Base-by-base conservation (phyloP, 768 basidiomycete genomes). In the Favolaschia claudopus region DNA sequence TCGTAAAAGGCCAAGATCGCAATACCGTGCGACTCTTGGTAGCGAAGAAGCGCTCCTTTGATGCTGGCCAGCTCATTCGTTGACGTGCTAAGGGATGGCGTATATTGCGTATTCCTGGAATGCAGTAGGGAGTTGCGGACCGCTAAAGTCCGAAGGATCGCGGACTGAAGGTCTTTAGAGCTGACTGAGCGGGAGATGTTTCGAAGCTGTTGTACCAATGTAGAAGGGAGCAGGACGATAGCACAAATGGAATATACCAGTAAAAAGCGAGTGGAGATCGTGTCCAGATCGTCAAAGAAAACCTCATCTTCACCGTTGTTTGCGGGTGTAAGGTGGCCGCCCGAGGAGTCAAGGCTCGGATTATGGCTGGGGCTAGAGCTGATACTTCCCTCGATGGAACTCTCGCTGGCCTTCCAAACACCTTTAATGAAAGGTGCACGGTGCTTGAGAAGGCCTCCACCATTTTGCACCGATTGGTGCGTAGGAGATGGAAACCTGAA, bases 1-100 rank as follows among this genome's bases (percentile, higher is more conserved):
- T 91, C 87, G 70, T 81, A 84, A 62, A 89, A 89, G 7, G 86
- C 82, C 19, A 88, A 59, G 58, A 89, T 76, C 40, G 89, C 73
- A 38, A 83, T 72, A 7, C 87, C 87, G 33, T 83, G 76, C 10
- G 77, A 76, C 45, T 77, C 74, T 45, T 82, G 82, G 60, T 79
- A 80, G 31, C 81, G 80, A 32, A 80, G 78, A 62, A 83, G 84
- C 46, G 89, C 79, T 9, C 85, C 85, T 67, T 87, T 85, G 55
- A 89, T 79, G 17, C 49, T 59, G 29, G 37, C 33, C 40, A 36
- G 20, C 48, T 47, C 43, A 29, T 43, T 31, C 13, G 48, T 7
- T 13, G 52, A 48, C 17, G 43, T 24, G 12, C 34, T 46, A 6
- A 46, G 27, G 32, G 43, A 37, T 10, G 50, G 50, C 31, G 38